Conservation (phyloP, 129 eudicot species). For the Ambrosia artemisiifolia region DNA sequence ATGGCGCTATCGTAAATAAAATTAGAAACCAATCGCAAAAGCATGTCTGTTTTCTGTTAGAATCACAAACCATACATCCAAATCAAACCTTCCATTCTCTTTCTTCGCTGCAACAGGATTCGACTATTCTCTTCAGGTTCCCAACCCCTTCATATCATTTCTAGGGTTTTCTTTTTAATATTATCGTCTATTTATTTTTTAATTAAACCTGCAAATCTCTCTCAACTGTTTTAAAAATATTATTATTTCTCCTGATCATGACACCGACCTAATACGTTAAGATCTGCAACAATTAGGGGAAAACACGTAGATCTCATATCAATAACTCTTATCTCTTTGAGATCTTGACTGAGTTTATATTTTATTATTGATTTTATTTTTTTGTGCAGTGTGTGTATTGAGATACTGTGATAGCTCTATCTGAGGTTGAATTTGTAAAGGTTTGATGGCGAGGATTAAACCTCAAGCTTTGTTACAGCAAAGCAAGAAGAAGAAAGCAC, state of each 20-base stretch:
- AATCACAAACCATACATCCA: slow-evolving; percentile 1
- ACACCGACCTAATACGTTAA: background rate
- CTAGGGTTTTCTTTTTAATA: slow-evolving; percentile 18
- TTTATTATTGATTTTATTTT: background rate
- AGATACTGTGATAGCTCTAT: slow-evolving; percentile 1
- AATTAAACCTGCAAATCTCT: slow-evolving; percentile 1
- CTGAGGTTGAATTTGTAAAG: slow-evolving; percentile 20
- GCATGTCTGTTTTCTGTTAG: slow-evolving; percentile 21
- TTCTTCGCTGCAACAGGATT: background rate
- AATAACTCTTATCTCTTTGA: background rate
- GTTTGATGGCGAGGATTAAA: slow-evolving; percentile 84
- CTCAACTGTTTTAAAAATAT: slow-evolving; percentile 6
- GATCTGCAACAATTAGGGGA: slow-evolving; percentile 4
- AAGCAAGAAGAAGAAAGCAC: slow-evolving; percentile 98
- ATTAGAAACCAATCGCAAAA: background rate
- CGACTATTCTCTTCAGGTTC: background rate
- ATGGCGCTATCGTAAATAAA: background rate
- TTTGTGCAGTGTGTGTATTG: slow-evolving; percentile 18
- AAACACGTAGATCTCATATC: background rate
- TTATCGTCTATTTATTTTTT: background rate
- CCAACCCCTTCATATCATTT: background rate
- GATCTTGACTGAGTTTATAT: background rate
- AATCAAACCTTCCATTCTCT: background rate
- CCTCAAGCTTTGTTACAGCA: slow-evolving; percentile 97
- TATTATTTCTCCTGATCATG: background rate